Conservation (phyloP, 176 grass and related monocot genomes). For the Triticum dicoccoides region DNA sequence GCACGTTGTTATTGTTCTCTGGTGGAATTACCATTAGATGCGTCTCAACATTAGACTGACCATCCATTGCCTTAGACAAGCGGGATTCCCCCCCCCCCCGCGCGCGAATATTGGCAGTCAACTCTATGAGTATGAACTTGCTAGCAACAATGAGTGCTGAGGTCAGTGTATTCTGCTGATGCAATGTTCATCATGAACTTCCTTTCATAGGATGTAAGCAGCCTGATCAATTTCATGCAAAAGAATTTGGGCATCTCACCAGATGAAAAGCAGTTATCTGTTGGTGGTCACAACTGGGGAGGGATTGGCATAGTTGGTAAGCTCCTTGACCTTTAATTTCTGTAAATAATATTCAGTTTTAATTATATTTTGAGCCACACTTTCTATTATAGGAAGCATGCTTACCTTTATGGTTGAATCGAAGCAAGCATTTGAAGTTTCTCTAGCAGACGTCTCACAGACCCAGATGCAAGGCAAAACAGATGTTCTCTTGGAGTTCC, state of each 20-base stretch:
- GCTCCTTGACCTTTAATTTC: not conserved
- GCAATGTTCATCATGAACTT: conserved; percentile 11
- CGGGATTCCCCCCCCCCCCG: not conserved
- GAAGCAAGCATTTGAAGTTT: conserved; percentile 97
- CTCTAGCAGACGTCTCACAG: conserved; percentile 89
- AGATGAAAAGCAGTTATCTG: conserved; percentile 92
- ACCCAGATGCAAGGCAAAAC: conserved; percentile 99
- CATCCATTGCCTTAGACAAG: conserved; percentile 2
- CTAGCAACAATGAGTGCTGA: not conserved
- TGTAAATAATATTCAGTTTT: conserved; percentile 21
- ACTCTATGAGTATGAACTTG: conserved; percentile 3
- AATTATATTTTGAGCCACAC: not conserved
- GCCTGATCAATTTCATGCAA: conserved; percentile 74
- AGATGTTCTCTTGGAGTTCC: conserved; percentile 94
- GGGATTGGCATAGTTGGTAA: conserved; percentile 79
- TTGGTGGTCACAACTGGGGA: conserved; percentile 85
- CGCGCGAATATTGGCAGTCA: not conserved
- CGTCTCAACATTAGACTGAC: not conserved
- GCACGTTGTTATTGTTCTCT: not conserved
- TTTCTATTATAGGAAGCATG: conserved; percentile 66
- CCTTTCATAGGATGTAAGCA: conserved; percentile 76
- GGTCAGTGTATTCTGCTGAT: conserved; percentile 31
- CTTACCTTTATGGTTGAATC: conserved; percentile 85
- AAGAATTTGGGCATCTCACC: conserved; percentile 74
- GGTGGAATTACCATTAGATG: not conserved